These are phyloP conservation scores for Suillus subaureus DNA, from an alignment of 768 basidiomycete species.

Conservation along the genomic window DNA sequence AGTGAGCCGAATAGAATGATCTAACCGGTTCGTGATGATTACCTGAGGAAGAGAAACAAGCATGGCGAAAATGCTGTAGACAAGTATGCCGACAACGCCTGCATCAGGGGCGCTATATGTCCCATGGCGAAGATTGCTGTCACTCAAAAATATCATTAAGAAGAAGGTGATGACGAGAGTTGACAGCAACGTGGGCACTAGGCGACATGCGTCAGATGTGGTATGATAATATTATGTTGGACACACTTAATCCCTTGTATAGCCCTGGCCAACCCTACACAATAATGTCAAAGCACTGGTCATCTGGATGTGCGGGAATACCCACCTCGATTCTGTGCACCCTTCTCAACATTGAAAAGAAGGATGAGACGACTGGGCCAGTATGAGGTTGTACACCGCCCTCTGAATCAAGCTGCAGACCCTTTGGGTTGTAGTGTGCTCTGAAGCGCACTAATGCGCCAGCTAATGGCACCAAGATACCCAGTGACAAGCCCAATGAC, in stretches of 20 bases:
- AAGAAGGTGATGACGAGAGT: constrained; percentile 60
- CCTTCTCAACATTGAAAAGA: constrained; percentile 71
- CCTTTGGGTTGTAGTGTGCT: constrained; percentile 86
- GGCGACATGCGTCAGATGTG: constrained; percentile 37
- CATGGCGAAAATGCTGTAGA: constrained; percentile 68
- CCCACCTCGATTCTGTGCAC: constrained; percentile 75
- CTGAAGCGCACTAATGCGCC: constrained; percentile 77
- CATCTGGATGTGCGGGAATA: constrained; percentile 1
- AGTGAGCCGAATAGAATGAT: not conserved
- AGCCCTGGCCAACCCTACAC: constrained; percentile 66
- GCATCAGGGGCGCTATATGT: constrained; percentile 65
- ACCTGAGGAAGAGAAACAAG: constrained; percentile 67
- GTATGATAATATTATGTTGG: constrained; percentile 28
- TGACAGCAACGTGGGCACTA: constrained; percentile 51
- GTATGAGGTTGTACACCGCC: constrained; percentile 77
- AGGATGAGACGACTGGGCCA: constrained; percentile 75
- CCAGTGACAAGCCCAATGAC: constrained; percentile 55
- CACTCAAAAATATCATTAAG: constrained; percentile 59
- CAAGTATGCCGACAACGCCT: constrained; percentile 60
- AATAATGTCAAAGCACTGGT: not conserved
- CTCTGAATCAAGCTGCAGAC: constrained; percentile 77
- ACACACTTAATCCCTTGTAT: constrained; percentile 75
- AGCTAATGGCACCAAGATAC: constrained; percentile 59
- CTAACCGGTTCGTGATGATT: constrained; percentile 77
- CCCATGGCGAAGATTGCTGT: constrained; percentile 61